Evolutionary conservation across 371 early-diverging fungal species (phyloP).

Genomic region (Zopfochytrium polystomum): DNA sequence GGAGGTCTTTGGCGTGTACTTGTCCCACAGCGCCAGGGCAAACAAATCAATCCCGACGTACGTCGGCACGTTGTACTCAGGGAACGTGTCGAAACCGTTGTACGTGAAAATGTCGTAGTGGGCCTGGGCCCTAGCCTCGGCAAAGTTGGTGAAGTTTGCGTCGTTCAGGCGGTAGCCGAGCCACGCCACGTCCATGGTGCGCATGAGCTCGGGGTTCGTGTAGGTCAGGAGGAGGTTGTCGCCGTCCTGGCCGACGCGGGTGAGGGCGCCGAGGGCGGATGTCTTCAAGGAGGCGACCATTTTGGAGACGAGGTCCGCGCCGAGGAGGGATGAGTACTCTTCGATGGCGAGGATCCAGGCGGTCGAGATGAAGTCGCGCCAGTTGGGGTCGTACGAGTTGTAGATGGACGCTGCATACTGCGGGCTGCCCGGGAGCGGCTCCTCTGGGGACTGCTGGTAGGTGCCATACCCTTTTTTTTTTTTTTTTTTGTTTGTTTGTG

Average conservation of each 20-base stretch:
- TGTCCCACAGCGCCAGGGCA: conserved; percentile 3
- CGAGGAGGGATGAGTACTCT: conserved; percentile 6
- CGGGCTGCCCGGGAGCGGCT: no score
- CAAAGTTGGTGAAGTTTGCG: conserved; percentile 10
- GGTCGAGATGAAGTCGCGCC: conserved; percentile 7
- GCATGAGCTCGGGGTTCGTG: conserved; percentile 11
- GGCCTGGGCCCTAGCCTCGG: conserved; percentile 2
- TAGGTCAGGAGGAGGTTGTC: conserved; percentile 7
- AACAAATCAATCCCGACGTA: conserved; percentile 4
- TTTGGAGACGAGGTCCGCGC: not conserved
- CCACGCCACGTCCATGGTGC: conserved; percentile 7
- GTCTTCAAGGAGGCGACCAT: conserved; percentile 3
- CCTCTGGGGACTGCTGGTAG: no score
- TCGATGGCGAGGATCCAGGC: conserved; percentile 7
- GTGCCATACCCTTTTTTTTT: no score
- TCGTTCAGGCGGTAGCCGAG: conserved; percentile 6
- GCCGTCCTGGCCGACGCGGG: conserved; percentile 2
- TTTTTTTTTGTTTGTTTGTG: no score
- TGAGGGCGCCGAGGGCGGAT: conserved; percentile 6
- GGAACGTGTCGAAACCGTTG: conserved; percentile 9
- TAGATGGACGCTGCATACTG: no score
- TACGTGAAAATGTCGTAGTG: conserved; percentile 14
- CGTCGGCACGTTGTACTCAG: conserved; percentile 6
- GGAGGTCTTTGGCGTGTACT: conserved; percentile 8
- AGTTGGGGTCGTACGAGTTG: no score